Evolutionary conservation across 768 basidiomycete species (phyloP).

Genomic region (Heimioporus sp.): DNA sequence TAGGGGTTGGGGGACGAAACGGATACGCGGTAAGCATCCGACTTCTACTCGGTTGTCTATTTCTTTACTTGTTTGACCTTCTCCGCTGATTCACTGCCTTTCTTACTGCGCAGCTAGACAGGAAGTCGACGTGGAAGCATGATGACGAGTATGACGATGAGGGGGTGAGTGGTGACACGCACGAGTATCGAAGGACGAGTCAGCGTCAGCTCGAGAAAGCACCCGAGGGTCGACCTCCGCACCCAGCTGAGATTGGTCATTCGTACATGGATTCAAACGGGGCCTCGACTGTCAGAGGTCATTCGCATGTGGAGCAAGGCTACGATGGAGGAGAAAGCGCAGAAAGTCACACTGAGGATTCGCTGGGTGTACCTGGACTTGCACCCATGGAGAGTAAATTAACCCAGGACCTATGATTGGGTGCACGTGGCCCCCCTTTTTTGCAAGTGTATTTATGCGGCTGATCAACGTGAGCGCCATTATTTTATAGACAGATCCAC

Average conservation of each 20-base stretch:
- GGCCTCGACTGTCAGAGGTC: conserved; percentile 5
- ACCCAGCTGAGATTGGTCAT: conserved; percentile 5
- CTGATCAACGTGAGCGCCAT: too few species aligned
- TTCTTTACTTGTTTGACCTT: neutral
- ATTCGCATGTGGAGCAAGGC: conserved; percentile 9
- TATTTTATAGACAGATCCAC: too few species aligned
- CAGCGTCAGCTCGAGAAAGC: conserved; percentile 73
- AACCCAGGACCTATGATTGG: conserved; percentile 21
- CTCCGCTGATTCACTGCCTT: conserved; percentile 2
- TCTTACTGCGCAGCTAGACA: conserved; percentile 40
- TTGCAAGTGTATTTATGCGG: too few species aligned
- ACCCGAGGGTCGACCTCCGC: conserved; percentile 53
- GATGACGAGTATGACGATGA: neutral
- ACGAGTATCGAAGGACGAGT: conserved; percentile 43
- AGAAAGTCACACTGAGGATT: conserved; percentile 3
- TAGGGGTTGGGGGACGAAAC: conserved; percentile 44
- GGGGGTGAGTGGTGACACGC: conserved; percentile 1
- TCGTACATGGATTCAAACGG: conserved; percentile 9
- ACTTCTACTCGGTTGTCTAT: neutral
- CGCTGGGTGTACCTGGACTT: conserved; percentile 24
- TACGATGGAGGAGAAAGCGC: conserved; percentile 5
- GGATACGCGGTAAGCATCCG: conserved; percentile 58
- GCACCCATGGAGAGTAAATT: conserved; percentile 34
- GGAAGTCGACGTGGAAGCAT: conserved; percentile 32
- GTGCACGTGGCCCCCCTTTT: neutral